Base-by-base conservation (phyloP, 1,284 basidiomycete species). In the Tilletia setariae region DNA sequence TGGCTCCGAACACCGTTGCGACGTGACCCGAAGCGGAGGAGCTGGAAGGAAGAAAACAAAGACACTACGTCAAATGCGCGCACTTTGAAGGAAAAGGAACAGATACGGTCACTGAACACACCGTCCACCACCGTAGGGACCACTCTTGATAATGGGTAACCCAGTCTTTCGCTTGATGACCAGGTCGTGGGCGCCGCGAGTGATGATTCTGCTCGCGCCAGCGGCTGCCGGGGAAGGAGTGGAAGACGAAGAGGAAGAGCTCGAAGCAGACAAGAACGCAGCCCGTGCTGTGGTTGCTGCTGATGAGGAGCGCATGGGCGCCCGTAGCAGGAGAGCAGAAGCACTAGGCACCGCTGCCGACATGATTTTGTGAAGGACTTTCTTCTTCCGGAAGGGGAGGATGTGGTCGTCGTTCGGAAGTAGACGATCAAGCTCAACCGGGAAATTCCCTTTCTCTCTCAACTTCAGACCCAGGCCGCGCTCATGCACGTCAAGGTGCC, bases 1-100 rank as follows among this genome's bases (percentile, higher is more conserved):
- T 98, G 81, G 90, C 92, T 43, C 95, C 95, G 85, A 99, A 98
- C 67, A 98, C 94, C 35, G 95, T 99, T 51, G 91, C 95, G 61
- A 90, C 88, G 84, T 94, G 93, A 28, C 80, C 80, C 28, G 76
- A 79, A 9, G 76, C 76, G 47, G 80, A 80, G 40, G 73, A 76
- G 67, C 79, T 79, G 70, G 61, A 35, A 30, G 42, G 67, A 9
- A 28, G 1, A 51, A 21, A 28, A 49, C 25, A 28, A 30, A 32
- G 46, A 13, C 23, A 15, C 7, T 3, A 56, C 3, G n/a, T 59
- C 65, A 43, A 15, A 25, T n/a, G 15, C 8, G 16, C 11, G 15
- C 62, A 43, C 15, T 21, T 3, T 21, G 32, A 43, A 21, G 65
- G 9, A 23, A 21, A 62, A 42, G 15, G n/a, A 23, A 25, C 2